Conservation (phyloP, 176 grass and related monocot genomes). For the Thalia dealbata region DNA sequence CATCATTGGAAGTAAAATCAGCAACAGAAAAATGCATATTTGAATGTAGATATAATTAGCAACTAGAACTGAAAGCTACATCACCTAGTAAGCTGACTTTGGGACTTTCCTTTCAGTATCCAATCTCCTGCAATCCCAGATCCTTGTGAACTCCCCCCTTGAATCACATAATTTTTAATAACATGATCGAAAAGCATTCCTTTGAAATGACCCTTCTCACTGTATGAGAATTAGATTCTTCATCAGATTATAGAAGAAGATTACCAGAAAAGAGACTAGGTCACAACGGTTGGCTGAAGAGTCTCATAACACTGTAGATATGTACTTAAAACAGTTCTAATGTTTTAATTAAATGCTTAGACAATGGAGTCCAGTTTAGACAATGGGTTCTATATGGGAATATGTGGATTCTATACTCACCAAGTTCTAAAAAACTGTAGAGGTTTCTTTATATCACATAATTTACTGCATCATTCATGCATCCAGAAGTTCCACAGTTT, state of each 20-base stretch:
- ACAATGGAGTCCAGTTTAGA: no score
- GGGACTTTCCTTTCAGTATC: conserved; percentile 83
- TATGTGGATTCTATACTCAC: no score
- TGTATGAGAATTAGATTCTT: conserved; percentile 24
- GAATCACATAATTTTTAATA: conserved; percentile 90
- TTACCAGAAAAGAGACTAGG: neutral
- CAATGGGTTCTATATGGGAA: no score
- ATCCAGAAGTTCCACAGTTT: neutral
- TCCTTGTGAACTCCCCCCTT: conserved; percentile 75
- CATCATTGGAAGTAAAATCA: neutral
- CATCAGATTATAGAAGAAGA: neutral
- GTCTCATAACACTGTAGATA: neutral
- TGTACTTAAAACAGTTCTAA: neutral
- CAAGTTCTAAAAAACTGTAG: no score
- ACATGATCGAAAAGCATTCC: conserved; percentile 87
- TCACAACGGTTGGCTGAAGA: neutral
- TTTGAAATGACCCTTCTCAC: conserved; percentile 80
- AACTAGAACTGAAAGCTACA: conserved; percentile 2
- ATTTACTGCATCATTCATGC: neutral
- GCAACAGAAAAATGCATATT: neutral
- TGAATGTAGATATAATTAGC: neutral
- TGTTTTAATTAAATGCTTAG: no score
- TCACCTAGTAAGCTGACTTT: conserved; percentile 69
- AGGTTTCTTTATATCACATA: no score
- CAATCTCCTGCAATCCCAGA: conserved; percentile 59